Evolutionary conservation across 345 rosid species (phyloP), one percentile per base, ranked within the genome.

Genomic region (Toxicodendron radicans): DNA sequence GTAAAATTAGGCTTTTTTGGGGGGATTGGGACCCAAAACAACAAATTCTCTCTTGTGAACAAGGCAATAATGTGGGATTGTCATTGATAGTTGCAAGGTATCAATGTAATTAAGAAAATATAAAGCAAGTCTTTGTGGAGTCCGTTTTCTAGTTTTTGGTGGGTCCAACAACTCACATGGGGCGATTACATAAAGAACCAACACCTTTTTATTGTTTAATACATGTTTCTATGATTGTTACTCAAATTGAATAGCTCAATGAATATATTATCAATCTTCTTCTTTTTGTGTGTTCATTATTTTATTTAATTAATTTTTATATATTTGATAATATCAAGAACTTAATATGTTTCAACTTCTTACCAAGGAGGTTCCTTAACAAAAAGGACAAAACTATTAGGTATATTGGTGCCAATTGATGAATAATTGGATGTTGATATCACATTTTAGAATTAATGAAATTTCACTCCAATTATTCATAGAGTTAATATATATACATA

Each of bases 101-200:
- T 77, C 75, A 57, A 85, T 79, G 72, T 51, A 16, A 74, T 82
- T 79, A 79, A 81, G 72, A 72, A 76, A 76, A 63, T 85, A 63
- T 85, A 73, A 82, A 79, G 76, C 74, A 76, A 82, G 81, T 66
- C 79, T 77, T 83, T 75, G 82, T 69, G 75, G 79, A 76, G 82
- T 76, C 71, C 71, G 73, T 66, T 80, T 83, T 53, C 38, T 73
- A 49, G 81, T 75, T 81, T 75, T 82, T 70, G 9, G 9, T 79
- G 71, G 89, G 82, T 68, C 89, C 89, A 54, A 68, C 75, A 51
- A 23, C 80, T 79, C 91, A 87, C 87, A 83, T 82, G 91, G 87
- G 85, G 57, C 51, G 77, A 78, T 80, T 72, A 68, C 81, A 83
- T 80, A 85, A 83, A 80, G 80, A 70, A 68, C 61, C 63, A 58